phyloP scores from a whole-genome alignment of 257 asterid species.

The Fraxinus cuspidata region DNA sequence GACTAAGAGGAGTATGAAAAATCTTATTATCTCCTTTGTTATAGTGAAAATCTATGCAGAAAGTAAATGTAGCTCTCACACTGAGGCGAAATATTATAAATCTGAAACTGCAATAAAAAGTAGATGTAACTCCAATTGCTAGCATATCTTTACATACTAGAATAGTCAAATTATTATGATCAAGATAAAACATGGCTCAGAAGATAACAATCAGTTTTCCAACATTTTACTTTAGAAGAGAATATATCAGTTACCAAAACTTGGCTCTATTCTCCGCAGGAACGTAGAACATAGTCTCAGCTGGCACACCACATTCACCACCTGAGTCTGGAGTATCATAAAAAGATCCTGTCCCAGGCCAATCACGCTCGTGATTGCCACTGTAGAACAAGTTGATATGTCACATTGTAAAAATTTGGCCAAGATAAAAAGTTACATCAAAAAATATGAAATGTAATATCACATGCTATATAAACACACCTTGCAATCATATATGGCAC shows the following conservation, averaged over 20 bases:
- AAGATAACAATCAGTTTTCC: neutral
- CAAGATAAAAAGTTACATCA: neutral
- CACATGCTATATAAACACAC: constrained; percentile 10
- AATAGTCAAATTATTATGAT: neutral
- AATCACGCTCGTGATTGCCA: constrained; percentile 58
- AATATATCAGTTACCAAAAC: constrained; percentile 40
- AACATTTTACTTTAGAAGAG: neutral
- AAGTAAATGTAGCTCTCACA: no score
- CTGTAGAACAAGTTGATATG: constrained; percentile 23
- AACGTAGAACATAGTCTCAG: constrained; percentile 48
- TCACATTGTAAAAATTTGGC: neutral
- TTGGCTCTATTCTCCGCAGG: constrained; percentile 57
- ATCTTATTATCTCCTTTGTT: neutral
- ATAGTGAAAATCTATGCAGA: no score
- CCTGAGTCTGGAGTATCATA: constrained; percentile 43
- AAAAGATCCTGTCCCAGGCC: constrained; percentile 47
- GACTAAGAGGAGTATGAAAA: neutral
- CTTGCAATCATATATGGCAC: constrained; percentile 59
- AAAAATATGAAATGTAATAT: neutral
- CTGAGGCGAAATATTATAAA: neutral
- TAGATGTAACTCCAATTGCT: neutral
- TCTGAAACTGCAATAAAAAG: no score
- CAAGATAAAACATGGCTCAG: neutral
- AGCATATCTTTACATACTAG: neutral
- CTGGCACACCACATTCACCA: constrained; percentile 61